A percentile compares a stretch with the other conserved stretches of the same genome.
These are phyloP conservation scores for Sphagnum magellanicum DNA, from an alignment of 228 moss, liverwort and hornwort genomes.

Conservation along the genomic window DNA sequence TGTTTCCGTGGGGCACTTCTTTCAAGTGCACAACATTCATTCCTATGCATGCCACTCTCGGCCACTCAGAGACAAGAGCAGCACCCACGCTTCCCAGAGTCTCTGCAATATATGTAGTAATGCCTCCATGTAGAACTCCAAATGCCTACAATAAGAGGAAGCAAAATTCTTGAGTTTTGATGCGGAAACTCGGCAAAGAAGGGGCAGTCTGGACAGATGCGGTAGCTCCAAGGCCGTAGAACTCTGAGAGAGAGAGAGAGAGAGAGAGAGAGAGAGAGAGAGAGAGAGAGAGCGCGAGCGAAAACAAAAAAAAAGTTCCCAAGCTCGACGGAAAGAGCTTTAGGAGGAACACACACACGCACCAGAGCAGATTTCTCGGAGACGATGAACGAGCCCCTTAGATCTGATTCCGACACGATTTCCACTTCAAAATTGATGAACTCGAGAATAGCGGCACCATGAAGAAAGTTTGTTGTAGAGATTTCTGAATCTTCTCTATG, in stretches of 20 bases:
- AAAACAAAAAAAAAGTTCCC: background rate
- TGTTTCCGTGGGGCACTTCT: slow-evolving; percentile 17
- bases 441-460: slow-evolving; percentile 7
- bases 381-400: slow-evolving; percentile 19
- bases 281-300: background rate
- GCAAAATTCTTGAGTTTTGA: background rate
- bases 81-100: slow-evolving; percentile 24
- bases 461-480: background rate
- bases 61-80: background rate
- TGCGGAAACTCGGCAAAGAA: background rate
- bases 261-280: background rate
- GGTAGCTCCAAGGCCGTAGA: background rate
- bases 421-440: slow-evolving; percentile 22
- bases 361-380: slow-evolving; percentile 29
- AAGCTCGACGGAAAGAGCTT: background rate
- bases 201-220: background rate
- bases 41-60: slow-evolving; percentile 30
- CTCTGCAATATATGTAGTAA: slow-evolving; percentile 38
- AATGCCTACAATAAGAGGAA: slow-evolving; percentile 20
- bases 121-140: slow-evolving; percentile 43
- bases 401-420: background rate
- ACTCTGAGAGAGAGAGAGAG: background rate
- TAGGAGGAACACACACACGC: background rate
- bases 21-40: slow-evolving; percentile 28
- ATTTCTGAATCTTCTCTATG: too few species aligned